Conservation (phyloP, 768 basidiomycete species). For the Daedaleopsis sinensis region DNA sequence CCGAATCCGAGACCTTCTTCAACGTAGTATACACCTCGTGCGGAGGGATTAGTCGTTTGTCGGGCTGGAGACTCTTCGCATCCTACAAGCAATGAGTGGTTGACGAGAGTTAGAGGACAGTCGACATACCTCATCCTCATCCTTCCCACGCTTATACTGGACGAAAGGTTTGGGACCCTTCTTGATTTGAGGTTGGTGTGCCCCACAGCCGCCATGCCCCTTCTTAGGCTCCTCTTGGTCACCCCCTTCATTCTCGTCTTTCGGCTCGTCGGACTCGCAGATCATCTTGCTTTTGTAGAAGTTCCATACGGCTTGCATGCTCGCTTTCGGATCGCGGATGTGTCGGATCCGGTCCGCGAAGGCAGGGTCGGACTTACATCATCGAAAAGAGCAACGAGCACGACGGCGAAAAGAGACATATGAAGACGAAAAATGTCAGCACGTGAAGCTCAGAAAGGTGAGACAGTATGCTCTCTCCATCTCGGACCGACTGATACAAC, state of each 20-base stretch:
- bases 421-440: slow-evolving; percentile 71
- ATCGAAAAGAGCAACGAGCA: slow-evolving; percentile 17
- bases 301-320: slow-evolving; percentile 84
- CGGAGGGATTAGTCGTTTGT: slow-evolving; percentile 81
- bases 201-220: slow-evolving; percentile 97
- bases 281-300: slow-evolving; percentile 87
- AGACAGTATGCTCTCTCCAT: slow-evolving; percentile 31
- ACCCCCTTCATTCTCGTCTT: slow-evolving; percentile 79
- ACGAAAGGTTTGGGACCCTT: slow-evolving; percentile 95
- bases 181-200: slow-evolving; percentile 83
- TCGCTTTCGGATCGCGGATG: slow-evolving; percentile 81
- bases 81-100: slow-evolving; percentile 50
- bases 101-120: slow-evolving; percentile 1
- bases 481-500: slow-evolving; percentile 26
- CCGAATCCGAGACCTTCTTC: slow-evolving; percentile 91
- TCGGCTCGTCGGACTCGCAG: slow-evolving; percentile 88
- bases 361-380: slow-evolving; percentile 75
- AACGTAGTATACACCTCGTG: slow-evolving; percentile 93
- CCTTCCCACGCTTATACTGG: slow-evolving; percentile 93
- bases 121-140: slow-evolving; percentile 88
- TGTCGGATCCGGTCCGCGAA: slow-evolving; percentile 89
- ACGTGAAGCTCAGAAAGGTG: slow-evolving; percentile 38
- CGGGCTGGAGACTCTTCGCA: slow-evolving; percentile 77
- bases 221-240: slow-evolving; percentile 77
- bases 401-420: slow-evolving; percentile 36